Conservation (phyloP, 192 early-diverging fungal species). For the Umbelopsis ramanniana region DNA sequence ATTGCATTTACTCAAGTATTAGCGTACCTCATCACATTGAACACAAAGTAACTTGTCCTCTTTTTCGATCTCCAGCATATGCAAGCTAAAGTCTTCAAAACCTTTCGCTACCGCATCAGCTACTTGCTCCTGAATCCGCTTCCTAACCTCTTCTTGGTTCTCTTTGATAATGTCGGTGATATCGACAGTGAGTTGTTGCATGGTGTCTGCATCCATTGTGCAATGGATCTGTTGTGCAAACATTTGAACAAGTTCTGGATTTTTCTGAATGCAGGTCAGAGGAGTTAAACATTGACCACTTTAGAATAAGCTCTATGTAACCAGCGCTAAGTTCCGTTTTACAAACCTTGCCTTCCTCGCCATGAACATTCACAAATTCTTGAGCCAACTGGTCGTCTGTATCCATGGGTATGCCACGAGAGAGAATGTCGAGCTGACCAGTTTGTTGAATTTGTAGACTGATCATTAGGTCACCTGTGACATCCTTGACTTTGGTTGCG, state of each 20-base stretch:
- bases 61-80: conserved; percentile 35
- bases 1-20: too few relatives aligned
- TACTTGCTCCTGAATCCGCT: conserved; percentile 36
- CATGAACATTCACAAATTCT: conserved; percentile 44
- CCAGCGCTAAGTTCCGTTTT: not conserved
- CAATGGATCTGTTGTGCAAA: conserved; percentile 45
- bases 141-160: conserved; percentile 37
- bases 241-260: conserved; percentile 41
- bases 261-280: conserved; percentile 16
- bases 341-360: conserved; percentile 48
- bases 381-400: conserved; percentile 50
- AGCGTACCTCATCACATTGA: conserved; percentile 37
- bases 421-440: conserved; percentile 47
- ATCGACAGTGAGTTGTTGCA: conserved; percentile 44
- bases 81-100: conserved; percentile 38
- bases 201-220: conserved; percentile 39
- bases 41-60: conserved; percentile 43
- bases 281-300: not conserved
- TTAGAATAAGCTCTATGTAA: not conserved
- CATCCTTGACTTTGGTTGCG: conserved; percentile 41
- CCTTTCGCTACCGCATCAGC: conserved; percentile 39
- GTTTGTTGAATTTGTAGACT: conserved; percentile 61
- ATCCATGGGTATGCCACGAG: conserved; percentile 40
- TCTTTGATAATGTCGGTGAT: conserved; percentile 44
- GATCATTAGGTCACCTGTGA: conserved; percentile 57